These are phyloP conservation scores for Catharanthus roseus DNA, from an alignment of 257 asterid genomes.

Conservation along the genomic window DNA sequence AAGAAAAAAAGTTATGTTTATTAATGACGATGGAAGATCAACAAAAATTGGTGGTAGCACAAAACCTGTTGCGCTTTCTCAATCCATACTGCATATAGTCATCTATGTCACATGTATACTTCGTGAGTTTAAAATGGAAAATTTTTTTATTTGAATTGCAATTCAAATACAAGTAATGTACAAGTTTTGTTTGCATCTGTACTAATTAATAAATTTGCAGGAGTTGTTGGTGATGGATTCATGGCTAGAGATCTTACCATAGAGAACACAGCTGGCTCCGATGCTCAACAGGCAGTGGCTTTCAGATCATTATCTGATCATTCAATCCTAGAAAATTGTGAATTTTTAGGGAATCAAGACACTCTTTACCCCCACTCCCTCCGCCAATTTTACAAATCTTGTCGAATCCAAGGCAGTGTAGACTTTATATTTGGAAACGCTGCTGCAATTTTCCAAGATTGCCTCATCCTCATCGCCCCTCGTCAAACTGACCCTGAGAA, in stretches of 20 bases:
- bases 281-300: constrained; percentile 54
- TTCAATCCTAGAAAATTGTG: constrained; percentile 40
- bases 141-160: too few species aligned
- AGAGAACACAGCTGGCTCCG: constrained; percentile 42
- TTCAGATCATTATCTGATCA: constrained; percentile 47
- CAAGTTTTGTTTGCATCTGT: too few species aligned
- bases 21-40: too few species aligned
- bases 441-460: constrained; percentile 44
- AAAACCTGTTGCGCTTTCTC: too few species aligned
- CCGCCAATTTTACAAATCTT: constrained; percentile 52
- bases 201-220: too few species aligned
- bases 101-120: too few species aligned
- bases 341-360: constrained; percentile 54
- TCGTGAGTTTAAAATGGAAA: too few species aligned
- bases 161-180: too few species aligned
- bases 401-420: constrained; percentile 41
- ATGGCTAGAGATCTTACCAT: constrained; percentile 45
- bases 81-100: too few species aligned
- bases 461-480: constrained; percentile 35
- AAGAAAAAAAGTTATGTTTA: too few species aligned
- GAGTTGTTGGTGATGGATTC: constrained; percentile 52
- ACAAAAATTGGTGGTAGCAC: too few species aligned
- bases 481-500: constrained; percentile 31
- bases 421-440: constrained; percentile 58
- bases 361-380: constrained; percentile 48